A percentile compares a stretch with the other conserved stretches of the same genome.
Evolutionary conservation across 2,329 filamentous ascomycete genomes (phyloP).

Genomic region (Aspergillus melleus): DNA sequence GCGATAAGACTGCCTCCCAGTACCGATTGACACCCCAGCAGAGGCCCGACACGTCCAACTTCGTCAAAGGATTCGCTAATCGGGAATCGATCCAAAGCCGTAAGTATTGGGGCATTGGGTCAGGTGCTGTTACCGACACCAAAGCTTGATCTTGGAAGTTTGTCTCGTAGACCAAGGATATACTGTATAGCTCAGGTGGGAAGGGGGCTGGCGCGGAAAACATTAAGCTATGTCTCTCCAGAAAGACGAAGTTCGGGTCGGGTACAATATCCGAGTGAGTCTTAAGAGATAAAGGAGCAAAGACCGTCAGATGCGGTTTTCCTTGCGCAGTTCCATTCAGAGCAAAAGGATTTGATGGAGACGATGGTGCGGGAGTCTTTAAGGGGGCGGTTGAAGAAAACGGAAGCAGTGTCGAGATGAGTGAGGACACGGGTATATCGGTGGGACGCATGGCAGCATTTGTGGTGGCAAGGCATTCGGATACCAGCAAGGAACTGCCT

Average conservation of each 20-base stretch:
- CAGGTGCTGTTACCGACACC: conserved; percentile 32
- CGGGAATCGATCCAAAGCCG: conserved; percentile 37
- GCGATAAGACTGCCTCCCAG: conserved; percentile 41
- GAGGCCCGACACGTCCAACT: conserved; percentile 40
- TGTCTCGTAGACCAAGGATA: conserved; percentile 37
- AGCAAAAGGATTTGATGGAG: conserved; percentile 65
- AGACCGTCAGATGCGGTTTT: conserved; percentile 68
- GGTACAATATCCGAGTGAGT: conserved; percentile 29
- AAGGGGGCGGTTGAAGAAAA: conserved; percentile 34
- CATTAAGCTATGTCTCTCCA: conserved; percentile 37
- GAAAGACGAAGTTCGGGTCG: conserved; percentile 14
- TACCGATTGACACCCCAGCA: conserved; percentile 45
- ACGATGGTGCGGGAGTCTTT: conserved; percentile 32
- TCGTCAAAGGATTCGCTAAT: conserved; percentile 35
- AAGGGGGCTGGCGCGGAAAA: conserved; percentile 40
- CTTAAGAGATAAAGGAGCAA: conserved; percentile 64
- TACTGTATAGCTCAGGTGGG: conserved; percentile 32
- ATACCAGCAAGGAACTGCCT: conserved; percentile 32
- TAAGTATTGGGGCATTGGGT: conserved; percentile 30
- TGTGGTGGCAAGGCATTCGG: conserved; percentile 27
- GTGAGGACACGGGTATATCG: conserved; percentile 32
- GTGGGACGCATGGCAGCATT: conserved; percentile 12
- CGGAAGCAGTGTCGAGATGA: conserved; percentile 43
- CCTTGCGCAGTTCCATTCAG: conserved; percentile 56
- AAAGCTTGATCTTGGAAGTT: conserved; percentile 36